Evolutionary conservation across 441 rosid species (phyloP), one percentile per base, ranked within the genome.

Genomic region (Populus hybrid): DNA sequence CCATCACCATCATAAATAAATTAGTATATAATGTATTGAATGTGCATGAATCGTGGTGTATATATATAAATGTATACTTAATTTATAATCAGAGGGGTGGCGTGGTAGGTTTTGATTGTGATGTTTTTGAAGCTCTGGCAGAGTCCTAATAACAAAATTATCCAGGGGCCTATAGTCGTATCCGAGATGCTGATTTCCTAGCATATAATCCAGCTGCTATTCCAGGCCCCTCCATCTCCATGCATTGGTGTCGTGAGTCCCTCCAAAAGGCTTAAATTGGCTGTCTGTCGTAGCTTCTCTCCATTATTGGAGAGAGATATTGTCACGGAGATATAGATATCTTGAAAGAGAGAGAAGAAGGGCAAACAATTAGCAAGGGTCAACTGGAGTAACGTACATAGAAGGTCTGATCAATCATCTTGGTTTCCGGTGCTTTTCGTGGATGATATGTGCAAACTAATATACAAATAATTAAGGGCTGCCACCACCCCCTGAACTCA

Each of bases 271-370:
- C 77, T 75, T 70, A 79, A 76, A 76, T 80, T 79, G 80, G 78
- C 82, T 77, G 63, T 70, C 88, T 82, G 82, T 63, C 77, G 82
- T 69, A 69, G 42, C 21, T 34, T 9, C 75, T 81, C 75, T 79
- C 86, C 76, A 86, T 85, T 84, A 88, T 86, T 84, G 74, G 80
- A 76, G 79, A 79, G 86, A 79, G 80, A 61, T 18, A 24, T 26
- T 16, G 34, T 35, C 30, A 14, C 8, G n/a, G 63, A 35, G 53
- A 38, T 9, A 42, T 42, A 42, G 14, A 10, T 10, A 42, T 10
- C 10, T 14, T 46, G 57, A 46, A 46, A 4, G 18, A 46, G 63
- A 69, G 66, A 69, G 66, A 38, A 11, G 23, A 11, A 9, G 14
- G 1, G 30, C 26, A 7, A 16, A n/a, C 5, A 64, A 26, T 16